phyloP scores from a whole-genome alignment of 73 alveolate species.

The Uronychia binucleata region DNA sequence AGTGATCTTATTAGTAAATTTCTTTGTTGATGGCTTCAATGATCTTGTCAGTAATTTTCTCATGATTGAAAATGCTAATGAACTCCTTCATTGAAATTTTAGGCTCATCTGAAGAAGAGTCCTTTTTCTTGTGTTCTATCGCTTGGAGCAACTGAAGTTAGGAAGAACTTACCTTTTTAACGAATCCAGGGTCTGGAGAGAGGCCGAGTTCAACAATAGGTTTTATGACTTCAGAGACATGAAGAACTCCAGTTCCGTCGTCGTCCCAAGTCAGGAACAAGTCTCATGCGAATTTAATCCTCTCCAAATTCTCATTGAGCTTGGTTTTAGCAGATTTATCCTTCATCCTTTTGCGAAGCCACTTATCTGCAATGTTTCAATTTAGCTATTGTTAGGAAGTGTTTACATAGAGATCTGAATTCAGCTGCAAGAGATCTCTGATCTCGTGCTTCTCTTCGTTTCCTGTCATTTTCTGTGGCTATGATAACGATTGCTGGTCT shows the following conservation, averaged over 20 bases:
- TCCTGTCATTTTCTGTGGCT: background rate
- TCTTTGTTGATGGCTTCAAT: background rate
- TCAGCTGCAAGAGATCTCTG: background rate
- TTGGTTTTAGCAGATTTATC: background rate
- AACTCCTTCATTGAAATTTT: background rate
- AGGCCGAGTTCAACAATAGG: slow-evolving; percentile 46
- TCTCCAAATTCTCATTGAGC: background rate
- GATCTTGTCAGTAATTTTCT: background rate
- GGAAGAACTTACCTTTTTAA: slow-evolving; percentile 5
- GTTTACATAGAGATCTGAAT: background rate
- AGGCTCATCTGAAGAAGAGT: background rate
- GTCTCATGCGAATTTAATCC: slow-evolving; percentile 35
- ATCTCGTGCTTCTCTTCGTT: background rate
- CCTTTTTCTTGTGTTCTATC: background rate
- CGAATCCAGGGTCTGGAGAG: slow-evolving; percentile 44
- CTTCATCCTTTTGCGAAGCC: background rate
- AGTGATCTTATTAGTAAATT: background rate
- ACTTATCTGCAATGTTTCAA: background rate
- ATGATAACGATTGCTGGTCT: no score
- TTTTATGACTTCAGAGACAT: slow-evolving; percentile 25
- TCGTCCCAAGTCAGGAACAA: slow-evolving; percentile 43
- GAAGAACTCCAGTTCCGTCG: slow-evolving; percentile 38
- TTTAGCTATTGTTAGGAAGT: background rate
- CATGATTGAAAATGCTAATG: background rate
- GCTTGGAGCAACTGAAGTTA: background rate